Evolutionary conservation across 2,329 filamentous ascomycete species (phyloP).

Genomic region (Didymella lethalis): DNA sequence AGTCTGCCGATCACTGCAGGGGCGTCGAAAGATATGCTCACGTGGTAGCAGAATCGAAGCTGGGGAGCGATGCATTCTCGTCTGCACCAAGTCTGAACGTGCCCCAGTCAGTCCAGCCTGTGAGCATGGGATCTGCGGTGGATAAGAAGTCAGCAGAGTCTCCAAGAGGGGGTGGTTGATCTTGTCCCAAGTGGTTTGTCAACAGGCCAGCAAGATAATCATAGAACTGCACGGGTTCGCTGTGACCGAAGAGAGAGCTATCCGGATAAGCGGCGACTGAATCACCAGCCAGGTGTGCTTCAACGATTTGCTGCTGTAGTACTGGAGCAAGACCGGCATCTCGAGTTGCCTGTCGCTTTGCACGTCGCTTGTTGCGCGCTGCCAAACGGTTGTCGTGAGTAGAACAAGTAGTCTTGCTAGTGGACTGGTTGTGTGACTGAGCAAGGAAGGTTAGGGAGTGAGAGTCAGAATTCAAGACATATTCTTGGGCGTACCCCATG

Average conservation of each 20-base stretch:
- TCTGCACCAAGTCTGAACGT: conserved; percentile 33
- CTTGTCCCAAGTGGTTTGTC: conserved; percentile 1
- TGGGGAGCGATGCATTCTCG: conserved; percentile 31
- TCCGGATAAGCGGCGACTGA: not conserved
- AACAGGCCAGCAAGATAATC: conserved; percentile 11
- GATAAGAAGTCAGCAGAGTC: not conserved
- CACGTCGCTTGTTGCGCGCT: conserved; percentile 27
- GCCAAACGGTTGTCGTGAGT: conserved; percentile 16
- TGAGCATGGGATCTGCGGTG: not conserved
- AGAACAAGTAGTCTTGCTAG: conserved; percentile 1
- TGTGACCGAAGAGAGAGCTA: not conserved
- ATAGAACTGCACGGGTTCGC: conserved; percentile 12
- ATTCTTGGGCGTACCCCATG: conserved; percentile 35
- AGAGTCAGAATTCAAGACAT: conserved; percentile 16
- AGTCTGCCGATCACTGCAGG: not conserved
- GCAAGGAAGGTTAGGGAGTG: conserved; percentile 31
- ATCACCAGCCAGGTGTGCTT: conserved; percentile 5
- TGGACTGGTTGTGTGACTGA: conserved; percentile 11
- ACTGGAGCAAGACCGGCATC: conserved; percentile 8
- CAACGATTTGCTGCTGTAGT: conserved; percentile 20
- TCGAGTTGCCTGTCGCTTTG: conserved; percentile 22
- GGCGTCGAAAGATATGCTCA: not conserved
- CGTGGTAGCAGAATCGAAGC: conserved; percentile 8
- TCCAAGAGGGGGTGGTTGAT: not conserved
- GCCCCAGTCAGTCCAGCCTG: conserved; percentile 14